Base-by-base conservation (phyloP, 2,329 filamentous ascomycete species). In the Fusarium tanahbumbuense region DNA sequence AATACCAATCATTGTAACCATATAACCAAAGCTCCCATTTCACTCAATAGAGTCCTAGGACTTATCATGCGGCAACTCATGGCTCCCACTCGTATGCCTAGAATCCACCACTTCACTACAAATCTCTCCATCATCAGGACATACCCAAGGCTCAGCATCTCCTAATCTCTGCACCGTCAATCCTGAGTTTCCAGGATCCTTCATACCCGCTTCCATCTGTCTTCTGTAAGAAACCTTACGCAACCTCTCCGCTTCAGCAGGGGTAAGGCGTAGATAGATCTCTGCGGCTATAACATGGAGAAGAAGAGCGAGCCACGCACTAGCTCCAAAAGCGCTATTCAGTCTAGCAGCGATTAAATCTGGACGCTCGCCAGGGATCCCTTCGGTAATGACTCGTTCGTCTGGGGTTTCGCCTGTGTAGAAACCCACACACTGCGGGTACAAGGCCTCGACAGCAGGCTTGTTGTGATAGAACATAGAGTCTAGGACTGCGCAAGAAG, bases 171-270 rank as follows among this genome's bases (percentile, higher is more conserved):
- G 70, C 9, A 73, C 78, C 3, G 83, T 84, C 42, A 84, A 70
- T 2, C 85, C 85, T 5, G 81, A 80, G 23, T 80, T 80, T 0
- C 84, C 86, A 0, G 87, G 83, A n/a, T 82, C 79, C 45, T 75
- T 80, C 76, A 85, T 82, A 0, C 87, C 87, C 8, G 84, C 83
- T 65, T 86, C 85, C 9, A 88, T 66, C 70, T 90, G 87, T 45
- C 83, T 80, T 73, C 87, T 82, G 69, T 87, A 88, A 8, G 84
- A 87, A 3, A 89, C 81, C n/a, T 82, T 79, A 13, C 87, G 81
- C 48, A 90, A 76, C 8, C 88, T 79, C 46, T 88, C 80, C 2
- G 79, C 78, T 70, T 90, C 88, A 15, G 76, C 81, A 0, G 87
- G 86, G 0, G 88, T 90, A 22, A 88, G 75, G 5, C 75, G 78